Evolutionary conservation across 257 asterid species (phyloP), one percentile per base, ranked within the genome.

Genomic region (Rehmannia glutinosa): DNA sequence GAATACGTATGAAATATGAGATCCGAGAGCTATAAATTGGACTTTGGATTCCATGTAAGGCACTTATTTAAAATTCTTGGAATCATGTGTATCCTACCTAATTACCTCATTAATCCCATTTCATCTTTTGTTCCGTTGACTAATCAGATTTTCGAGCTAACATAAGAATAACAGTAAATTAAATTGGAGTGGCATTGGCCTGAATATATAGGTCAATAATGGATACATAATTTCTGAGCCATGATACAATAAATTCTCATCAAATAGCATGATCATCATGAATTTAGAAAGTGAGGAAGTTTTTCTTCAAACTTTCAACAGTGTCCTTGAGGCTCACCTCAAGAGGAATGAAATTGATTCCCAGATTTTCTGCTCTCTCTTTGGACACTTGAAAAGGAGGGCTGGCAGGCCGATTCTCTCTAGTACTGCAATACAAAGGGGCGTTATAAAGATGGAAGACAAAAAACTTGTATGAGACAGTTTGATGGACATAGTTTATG

Each of bases 261-360:
- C 7, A 49, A 20, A 21, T 0, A 21, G 11, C n/a, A n/a, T n/a
- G n/a, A n/a, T n/a, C n/a, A n/a, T n/a, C n/a, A n/a, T n/a, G n/a
- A n/a, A n/a, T 41, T 72, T 30, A 71, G 50, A 81, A 32, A 20
- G 15, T 30, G 30, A 81, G 66, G 36, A 82, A 73, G 1, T 70
- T 80, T 50, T 78, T 66, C 52, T 17, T 69, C 49, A 85, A 72
- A 66, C 81, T 68, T 60, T 78, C 77, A 33, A 75, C 68, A 25
- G 77, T 69, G 72, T 80, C 89, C 70, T 68, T 78, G 6, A 85
- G 73, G 66, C 74, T 83, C 23, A 69, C 73, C 60, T 86, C 89
- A 50, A 83, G 69, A 21, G 78, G 78, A 3, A 63, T 81, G 75
- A 79, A 81, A 21, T 41, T 53, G 15, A 84, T 1, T 16, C 85